A percentile compares a stretch with the other conserved stretches of the same genome.
phyloP scores from a whole-genome alignment of 805 yeast genomes.

The Wickerhamiella bombiphila region DNA sequence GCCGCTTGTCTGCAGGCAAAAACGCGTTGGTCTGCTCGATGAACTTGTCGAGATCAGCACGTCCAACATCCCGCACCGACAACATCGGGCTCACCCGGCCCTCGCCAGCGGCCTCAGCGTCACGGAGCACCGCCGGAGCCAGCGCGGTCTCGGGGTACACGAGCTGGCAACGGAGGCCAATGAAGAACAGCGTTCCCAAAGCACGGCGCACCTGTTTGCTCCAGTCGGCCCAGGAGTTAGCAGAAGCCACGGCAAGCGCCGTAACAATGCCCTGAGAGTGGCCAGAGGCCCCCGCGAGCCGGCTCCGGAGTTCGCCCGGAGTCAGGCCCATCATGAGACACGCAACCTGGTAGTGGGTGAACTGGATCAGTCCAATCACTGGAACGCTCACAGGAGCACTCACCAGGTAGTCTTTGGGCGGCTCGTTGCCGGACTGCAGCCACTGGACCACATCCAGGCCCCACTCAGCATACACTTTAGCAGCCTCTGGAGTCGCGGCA shows the following conservation, averaged over 20 bases:
- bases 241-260: constrained; percentile 75
- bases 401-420: constrained; percentile 74
- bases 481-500: constrained; percentile 57
- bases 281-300: constrained; percentile 34
- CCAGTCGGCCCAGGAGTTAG: constrained; percentile 77
- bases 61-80: constrained; percentile 75
- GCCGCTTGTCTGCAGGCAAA: constrained; percentile 81
- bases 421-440: constrained; percentile 69
- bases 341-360: constrained; percentile 82
- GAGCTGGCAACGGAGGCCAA: constrained; percentile 83
- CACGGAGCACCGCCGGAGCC: constrained; percentile 86
- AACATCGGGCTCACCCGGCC: constrained; percentile 97
- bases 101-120: constrained; percentile 84
- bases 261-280: constrained; percentile 54
- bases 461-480: constrained; percentile 70
- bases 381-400: constrained; percentile 94
- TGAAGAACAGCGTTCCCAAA: constrained; percentile 72
- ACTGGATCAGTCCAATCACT: constrained; percentile 89
- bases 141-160: constrained; percentile 86
- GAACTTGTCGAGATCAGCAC: constrained; percentile 60
- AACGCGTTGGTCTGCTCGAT: constrained; percentile 84
- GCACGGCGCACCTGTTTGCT: constrained; percentile 58
- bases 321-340: constrained; percentile 69
- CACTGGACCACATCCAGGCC: constrained; percentile 81
- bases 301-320: constrained; percentile 73